These are phyloP conservation scores for Dactylis glomerata DNA, from an alignment of 176 grass and related monocot species.

Conservation along the genomic window DNA sequence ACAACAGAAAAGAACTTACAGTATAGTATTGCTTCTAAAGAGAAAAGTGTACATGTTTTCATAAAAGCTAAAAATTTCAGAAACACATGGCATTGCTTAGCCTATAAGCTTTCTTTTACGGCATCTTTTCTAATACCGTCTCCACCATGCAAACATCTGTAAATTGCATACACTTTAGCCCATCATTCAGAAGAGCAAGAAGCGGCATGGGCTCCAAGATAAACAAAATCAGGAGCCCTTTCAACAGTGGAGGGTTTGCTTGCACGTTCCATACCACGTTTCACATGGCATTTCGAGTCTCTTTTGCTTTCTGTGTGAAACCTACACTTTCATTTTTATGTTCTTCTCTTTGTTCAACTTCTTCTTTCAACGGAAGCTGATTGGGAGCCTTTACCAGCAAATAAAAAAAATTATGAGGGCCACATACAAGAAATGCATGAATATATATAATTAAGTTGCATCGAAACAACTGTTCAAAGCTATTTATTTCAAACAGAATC, in stretches of 20 bases:
- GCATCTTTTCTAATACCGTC: background rate
- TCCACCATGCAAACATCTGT: background rate
- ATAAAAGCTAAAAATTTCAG: background rate
- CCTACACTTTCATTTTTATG: background rate
- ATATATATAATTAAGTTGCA: background rate
- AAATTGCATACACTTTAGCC: background rate
- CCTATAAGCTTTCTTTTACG: background rate
- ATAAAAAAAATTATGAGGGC: background rate
- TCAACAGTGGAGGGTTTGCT: background rate
- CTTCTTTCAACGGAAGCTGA: background rate
- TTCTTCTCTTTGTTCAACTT: background rate
- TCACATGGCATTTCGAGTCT: background rate
- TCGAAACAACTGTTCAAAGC: background rate
- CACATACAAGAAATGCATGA: background rate
- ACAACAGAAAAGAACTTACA: background rate
- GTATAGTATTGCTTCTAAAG: background rate
- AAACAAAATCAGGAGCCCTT: constrained; percentile 13
- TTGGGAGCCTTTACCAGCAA: background rate
- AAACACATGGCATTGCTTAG: constrained; percentile 22
- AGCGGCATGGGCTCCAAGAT: background rate
- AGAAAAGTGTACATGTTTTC: background rate
- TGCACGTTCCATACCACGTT: background rate
- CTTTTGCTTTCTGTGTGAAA: constrained; percentile 7
- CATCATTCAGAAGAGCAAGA: background rate
- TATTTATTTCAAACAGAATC: background rate